Base-by-base conservation (phyloP, 1,139 yeast species). In the Debaryomyces psychrophilus region DNA sequence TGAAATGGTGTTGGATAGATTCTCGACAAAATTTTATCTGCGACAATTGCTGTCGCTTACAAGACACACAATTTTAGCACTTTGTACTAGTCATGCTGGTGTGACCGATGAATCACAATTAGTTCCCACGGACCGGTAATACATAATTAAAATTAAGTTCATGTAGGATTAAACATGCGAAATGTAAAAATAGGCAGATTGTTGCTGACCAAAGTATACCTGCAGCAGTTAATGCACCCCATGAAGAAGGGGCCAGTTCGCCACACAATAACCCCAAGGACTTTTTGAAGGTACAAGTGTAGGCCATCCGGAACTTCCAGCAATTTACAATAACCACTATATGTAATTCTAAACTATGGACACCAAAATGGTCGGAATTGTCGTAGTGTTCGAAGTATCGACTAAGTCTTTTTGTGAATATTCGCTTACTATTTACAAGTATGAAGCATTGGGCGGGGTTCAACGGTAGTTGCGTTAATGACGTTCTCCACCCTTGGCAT, bases 211-310 rank as follows among this genome's bases (percentile, higher is more conserved):
- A 18, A 18, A 33, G 25, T 33, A 33, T 11, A 33, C 36, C 36
- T 18, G 25, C 36, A 33, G 36, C 36, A 15, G 15, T n/a, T 18
- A 8, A 33, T 33, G 36, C 36, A 33, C 25, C 36, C 36, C 22
- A 18, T 33, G 15, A 33, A 11, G 36, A 11, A 20, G 8, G 15
- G 5, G 9, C 33, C 15, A 15, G 17, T 2, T 5, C n/a, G 17
- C n/a, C 11, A 15, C 17, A 17, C 14, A 29, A 29, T 29, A 11
- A 14, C 20, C 11, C 14, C n/a, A 29, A 18, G 4, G 11, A 29
- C 8, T 28, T 17, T 5, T 29, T 29, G 6, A 14, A 7, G 5
- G 17, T 14, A 5, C 22, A 20, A 5, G 22, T 4, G 22, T 20
- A 20, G 5, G 22, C 22, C 22, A 4, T 5, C 5, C 22, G 22